Conservation (phyloP, 495 filamentous ascomycete species). For the Penicillium canescens region DNA sequence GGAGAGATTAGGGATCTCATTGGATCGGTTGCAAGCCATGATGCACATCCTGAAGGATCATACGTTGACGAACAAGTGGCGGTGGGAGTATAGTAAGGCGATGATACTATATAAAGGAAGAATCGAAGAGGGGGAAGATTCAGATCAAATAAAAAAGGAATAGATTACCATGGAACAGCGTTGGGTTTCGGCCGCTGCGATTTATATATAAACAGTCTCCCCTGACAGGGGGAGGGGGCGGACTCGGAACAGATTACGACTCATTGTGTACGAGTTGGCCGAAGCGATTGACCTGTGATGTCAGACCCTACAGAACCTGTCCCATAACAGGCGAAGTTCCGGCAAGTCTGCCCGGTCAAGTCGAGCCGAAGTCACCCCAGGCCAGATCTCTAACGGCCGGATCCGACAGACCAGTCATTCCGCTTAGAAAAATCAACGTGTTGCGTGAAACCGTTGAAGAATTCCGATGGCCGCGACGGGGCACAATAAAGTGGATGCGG, state of each 20-base stretch:
- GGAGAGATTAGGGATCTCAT: slow-evolving; percentile 15
- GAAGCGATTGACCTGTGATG: slow-evolving; percentile 22
- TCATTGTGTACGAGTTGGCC: slow-evolving; percentile 7
- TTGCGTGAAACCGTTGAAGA: slow-evolving; percentile 20
- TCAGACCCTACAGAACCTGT: slow-evolving; percentile 8
- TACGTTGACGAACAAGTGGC: slow-evolving; percentile 7
- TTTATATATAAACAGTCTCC: slow-evolving; percentile 18
- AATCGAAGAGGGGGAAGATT: background rate
- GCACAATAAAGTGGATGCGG: slow-evolving; percentile 10
- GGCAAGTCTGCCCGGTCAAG: slow-evolving; percentile 17
- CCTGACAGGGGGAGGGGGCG: slow-evolving; percentile 7
- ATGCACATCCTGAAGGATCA: slow-evolving; percentile 12
- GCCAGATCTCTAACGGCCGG: slow-evolving; percentile 30
- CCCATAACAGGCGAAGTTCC: background rate
- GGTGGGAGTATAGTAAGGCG: slow-evolving; percentile 8
- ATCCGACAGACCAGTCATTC: slow-evolving; percentile 24
- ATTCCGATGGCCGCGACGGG: slow-evolving; percentile 7
- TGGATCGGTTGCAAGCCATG: slow-evolving; percentile 27
- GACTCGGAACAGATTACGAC: slow-evolving; percentile 17
- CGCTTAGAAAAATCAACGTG: background rate
- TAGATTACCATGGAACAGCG: slow-evolving; percentile 3
- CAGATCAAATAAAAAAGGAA: slow-evolving; percentile 3
- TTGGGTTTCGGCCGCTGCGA: slow-evolving; percentile 4
- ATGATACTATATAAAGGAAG: background rate
- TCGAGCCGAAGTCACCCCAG: slow-evolving; percentile 37